These are phyloP conservation scores for Cladosporium sp. DNA, from an alignment of 2,329 filamentous ascomycete genomes.

Conservation along the genomic window DNA sequence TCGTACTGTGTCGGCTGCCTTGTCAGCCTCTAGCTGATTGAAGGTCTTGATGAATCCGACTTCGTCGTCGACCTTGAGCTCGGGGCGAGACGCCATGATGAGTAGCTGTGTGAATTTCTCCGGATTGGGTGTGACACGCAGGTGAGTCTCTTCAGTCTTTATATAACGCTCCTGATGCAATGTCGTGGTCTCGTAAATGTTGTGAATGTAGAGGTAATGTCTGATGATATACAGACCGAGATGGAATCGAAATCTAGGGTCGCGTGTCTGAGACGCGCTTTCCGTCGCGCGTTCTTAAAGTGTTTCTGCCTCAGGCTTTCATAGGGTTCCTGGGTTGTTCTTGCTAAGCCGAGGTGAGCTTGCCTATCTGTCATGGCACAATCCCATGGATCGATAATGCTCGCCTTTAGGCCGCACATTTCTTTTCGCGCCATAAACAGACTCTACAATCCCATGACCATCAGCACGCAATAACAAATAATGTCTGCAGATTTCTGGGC, in stretches of 20 bases:
- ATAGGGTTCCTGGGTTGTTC: too few species aligned
- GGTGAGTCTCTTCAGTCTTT: background rate
- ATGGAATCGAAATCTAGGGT: background rate
- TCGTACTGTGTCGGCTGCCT: constrained; percentile 76
- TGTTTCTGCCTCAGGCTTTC: background rate
- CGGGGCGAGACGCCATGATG: constrained; percentile 57
- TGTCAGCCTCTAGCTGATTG: constrained; percentile 74
- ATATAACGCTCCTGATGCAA: background rate
- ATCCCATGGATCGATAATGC: too few species aligned
- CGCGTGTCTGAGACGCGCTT: background rate
- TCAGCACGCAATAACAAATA: background rate
- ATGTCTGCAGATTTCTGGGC: constrained; percentile 95
- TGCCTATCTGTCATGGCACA: too few species aligned
- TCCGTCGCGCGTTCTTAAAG: background rate
- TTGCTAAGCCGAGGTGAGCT: too few species aligned
- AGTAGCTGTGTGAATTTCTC: too few species aligned
- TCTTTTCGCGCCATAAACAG: background rate
- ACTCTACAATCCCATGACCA: background rate
- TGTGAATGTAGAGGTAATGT: background rate
- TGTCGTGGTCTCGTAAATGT: background rate
- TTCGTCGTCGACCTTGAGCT: constrained; percentile 84
- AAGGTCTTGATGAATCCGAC: constrained; percentile 96
- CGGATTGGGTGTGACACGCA: too few species aligned
- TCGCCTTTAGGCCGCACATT: background rate
- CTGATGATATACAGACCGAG: background rate